Conservation (phyloP, 2,329 filamentous ascomycete species). For the Blastomyces percursus region DNA sequence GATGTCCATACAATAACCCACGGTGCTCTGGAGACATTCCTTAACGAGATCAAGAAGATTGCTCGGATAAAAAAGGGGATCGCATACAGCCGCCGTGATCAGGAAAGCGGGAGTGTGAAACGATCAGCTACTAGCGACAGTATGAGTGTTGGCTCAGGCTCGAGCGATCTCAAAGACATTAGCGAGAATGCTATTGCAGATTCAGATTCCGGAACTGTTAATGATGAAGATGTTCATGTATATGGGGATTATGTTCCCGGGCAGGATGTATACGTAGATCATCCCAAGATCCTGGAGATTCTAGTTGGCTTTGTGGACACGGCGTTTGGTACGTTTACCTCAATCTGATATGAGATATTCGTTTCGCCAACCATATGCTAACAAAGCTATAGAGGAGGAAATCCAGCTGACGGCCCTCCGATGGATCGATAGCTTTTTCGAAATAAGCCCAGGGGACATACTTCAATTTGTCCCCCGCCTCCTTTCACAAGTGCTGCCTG, state of each 20-base stretch:
- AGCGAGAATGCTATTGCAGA: conserved; percentile 48
- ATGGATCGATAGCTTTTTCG: conserved; percentile 94
- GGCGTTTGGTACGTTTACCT: conserved; percentile 51
- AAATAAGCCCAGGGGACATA: conserved; percentile 95
- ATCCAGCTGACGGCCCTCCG: conserved; percentile 80
- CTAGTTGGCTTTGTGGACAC: conserved; percentile 80
- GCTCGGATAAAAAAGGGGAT: conserved; percentile 86
- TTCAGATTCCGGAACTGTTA: conserved; percentile 38
- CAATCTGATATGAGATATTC: background rate
- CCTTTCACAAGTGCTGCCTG: conserved; percentile 80
- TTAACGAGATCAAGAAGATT: conserved; percentile 90
- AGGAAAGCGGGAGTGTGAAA: conserved; percentile 57
- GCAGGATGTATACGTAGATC: conserved; percentile 91
- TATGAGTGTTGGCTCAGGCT: conserved; percentile 47
- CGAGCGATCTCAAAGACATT: conserved; percentile 28
- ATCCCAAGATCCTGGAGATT: conserved; percentile 83
- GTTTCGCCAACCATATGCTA: conserved; percentile 10
- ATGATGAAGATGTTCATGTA: conserved; percentile 48
- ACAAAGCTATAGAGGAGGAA: conserved; percentile 59
- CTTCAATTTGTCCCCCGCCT: conserved; percentile 88
- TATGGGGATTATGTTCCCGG: conserved; percentile 96
- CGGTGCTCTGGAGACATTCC: conserved; percentile 74
- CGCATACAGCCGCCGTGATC: conserved; percentile 65
- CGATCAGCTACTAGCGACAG: conserved; percentile 59
- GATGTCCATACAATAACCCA: conserved; percentile 96